Base-by-base conservation (phyloP, 306 rosid genomes). In the Glycine soja region DNA sequence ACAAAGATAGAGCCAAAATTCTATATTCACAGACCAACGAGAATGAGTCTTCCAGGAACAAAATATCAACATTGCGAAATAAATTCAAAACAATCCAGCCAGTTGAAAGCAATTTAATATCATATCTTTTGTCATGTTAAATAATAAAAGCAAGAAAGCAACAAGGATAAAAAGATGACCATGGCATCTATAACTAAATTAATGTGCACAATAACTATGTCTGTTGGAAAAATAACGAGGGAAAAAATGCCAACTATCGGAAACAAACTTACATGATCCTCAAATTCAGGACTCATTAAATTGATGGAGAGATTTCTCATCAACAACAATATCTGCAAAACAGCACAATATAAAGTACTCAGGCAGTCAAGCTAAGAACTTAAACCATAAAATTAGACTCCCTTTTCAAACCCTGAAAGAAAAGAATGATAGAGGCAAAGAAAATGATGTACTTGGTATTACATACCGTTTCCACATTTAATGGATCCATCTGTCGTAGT, bases 381-480 rank as follows among this genome's bases (percentile, higher is more conserved):
- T 68, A 24, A 74, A 75, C 24, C 72, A n/a, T n/a, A 58, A 61
- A 13, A 4, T 9, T 62, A 62, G 40, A 54, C n/a, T 47, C 11
- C 76, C 19, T 40, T 61, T 46, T 40, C 45, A 72, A 79, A 51
- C 79, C 30, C 2, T 24, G 30, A 74, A n/a, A 52, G 16, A 42
- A 64, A 74, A 3, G 3, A 63, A 81, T 58, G 18, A 53, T 11
- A 24, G 46, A 24, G 68, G 24, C 67, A 19, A 56, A 9, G 56
- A 56, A 54, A 30, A 74, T 43, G 52, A 77, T 59, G 75, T 45
- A 19, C 51, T 38, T 45, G 24, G 73, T 13, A 47, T 64, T 74
- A 85, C 89, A 66, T 90, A 95, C 99, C 65, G 99, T 89, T 83
- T 95, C 93, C 78, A 95, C 75, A 85, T 95, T 89, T 85, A 93